Evolutionary conservation across 768 basidiomycete species (phyloP).

Genomic region (Lactifluus subvellereus): DNA sequence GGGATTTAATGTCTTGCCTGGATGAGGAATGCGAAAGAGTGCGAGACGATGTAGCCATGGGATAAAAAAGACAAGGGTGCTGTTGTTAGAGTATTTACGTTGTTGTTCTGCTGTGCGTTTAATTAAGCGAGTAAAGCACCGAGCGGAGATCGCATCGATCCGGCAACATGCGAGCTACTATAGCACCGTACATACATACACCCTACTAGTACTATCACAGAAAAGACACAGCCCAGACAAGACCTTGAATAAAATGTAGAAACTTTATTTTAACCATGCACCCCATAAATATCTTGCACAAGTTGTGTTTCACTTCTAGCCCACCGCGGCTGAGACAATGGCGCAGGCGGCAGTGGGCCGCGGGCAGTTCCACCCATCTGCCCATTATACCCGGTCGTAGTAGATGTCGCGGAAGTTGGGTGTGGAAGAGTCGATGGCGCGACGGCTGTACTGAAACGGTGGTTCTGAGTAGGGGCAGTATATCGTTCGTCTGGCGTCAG

Average conservation of each 20-base stretch:
- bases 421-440: neutral
- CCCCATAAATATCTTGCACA: constrained; percentile 16
- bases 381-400: neutral
- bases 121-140: neutral
- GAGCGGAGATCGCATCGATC: neutral
- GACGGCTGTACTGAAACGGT: neutral
- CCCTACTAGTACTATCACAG: neutral
- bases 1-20: constrained; percentile 21
- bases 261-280: neutral
- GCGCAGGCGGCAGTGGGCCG: constrained; percentile 9
- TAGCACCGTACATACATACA: neutral
- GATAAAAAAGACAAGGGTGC: neutral
- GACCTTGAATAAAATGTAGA: neutral
- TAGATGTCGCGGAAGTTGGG: neutral
- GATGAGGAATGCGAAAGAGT: constrained; percentile 23
- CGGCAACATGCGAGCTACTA: constrained; percentile 8
- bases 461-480: neutral
- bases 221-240: neutral
- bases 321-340: constrained; percentile 4
- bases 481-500: constrained; percentile 1
- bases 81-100: neutral
- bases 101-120: neutral
- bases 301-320: constrained; percentile 12
- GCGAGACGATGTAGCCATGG: constrained; percentile 19
- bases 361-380: neutral